Conservation (phyloP, 2,329 filamentous ascomycete genomes). For the Claviceps fusiformis region DNA sequence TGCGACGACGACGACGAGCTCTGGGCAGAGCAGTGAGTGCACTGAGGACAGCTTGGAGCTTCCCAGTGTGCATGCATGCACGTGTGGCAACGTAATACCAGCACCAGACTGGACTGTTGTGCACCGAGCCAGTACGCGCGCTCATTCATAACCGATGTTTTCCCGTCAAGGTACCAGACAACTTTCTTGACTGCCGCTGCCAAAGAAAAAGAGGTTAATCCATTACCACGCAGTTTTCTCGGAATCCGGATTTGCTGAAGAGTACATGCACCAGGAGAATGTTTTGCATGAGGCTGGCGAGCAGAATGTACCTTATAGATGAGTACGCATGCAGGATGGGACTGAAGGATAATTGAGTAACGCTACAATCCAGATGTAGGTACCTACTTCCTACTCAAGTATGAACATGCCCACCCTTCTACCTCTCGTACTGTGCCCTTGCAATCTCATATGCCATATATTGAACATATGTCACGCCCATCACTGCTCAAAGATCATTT, state of each 20-base stretch:
- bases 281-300: background rate
- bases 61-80: constrained; percentile 4
- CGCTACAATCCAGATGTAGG: background rate
- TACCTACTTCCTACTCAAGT: too few species aligned
- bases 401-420: background rate
- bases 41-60: constrained; percentile 33
- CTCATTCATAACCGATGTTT: constrained; percentile 1
- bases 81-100: background rate
- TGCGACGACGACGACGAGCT: background rate
- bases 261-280: background rate
- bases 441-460: background rate
- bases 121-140: background rate
- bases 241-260: background rate
- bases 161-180: background rate
- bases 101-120: background rate
- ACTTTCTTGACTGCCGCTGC: background rate
- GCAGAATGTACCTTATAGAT: background rate
- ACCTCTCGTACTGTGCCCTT: background rate
- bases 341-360: background rate
- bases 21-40: constrained; percentile 4
- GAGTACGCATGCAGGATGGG: background rate
- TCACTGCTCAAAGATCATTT: background rate
- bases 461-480: background rate
- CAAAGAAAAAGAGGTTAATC: background rate
- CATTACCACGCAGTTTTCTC: background rate